A percentile compares a stretch with the other conserved stretches of the same genome.
Evolutionary conservation across 2,329 filamentous ascomycete species (phyloP).

Genomic region (Talaromyces sp.): DNA sequence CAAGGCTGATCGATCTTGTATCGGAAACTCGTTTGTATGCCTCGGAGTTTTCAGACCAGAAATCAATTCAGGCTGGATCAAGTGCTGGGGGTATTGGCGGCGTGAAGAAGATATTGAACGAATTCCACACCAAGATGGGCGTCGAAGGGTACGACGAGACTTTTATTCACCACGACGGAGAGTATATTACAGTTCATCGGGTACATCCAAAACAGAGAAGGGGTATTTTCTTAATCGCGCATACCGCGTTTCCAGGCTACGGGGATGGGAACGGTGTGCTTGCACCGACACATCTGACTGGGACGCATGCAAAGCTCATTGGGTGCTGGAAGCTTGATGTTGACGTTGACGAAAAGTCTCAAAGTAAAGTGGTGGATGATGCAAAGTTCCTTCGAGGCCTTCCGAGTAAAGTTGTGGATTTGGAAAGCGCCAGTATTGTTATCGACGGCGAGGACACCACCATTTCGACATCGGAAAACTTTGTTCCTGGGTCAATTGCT

Average conservation of each 20-base stretch:
- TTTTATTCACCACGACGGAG: conserved; percentile 91
- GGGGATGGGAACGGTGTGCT: conserved; percentile 78
- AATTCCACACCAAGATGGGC: conserved; percentile 93
- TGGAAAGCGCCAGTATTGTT: conserved; percentile 70
- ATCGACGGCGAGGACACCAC: conserved; percentile 67
- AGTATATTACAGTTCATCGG: conserved; percentile 93
- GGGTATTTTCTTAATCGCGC: conserved; percentile 91
- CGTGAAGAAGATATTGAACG: conserved; percentile 87
- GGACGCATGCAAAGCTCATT: conserved; percentile 78
- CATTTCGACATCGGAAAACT: conserved; percentile 74
- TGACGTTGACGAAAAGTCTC: conserved; percentile 67
- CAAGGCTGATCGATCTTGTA: conserved; percentile 86
- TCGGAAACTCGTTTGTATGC: conserved; percentile 80
- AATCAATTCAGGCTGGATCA: conserved; percentile 52
- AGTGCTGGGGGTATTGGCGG: conserved; percentile 81
- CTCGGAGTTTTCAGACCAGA: conserved; percentile 63
- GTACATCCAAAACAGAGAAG: conserved; percentile 89
- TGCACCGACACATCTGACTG: conserved; percentile 70
- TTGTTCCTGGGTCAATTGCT: conserved; percentile 90
- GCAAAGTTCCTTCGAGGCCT: conserved; percentile 70
- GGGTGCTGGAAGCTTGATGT: conserved; percentile 92
- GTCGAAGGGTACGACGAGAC: conserved; percentile 92
- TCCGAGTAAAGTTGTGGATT: conserved; percentile 72
- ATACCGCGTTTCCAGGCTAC: conserved; percentile 90
- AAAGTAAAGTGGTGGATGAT: conserved; percentile 61